These are phyloP conservation scores for Fusarium nanum DNA, from an alignment of 2,329 filamentous ascomycete species.

Conservation along the genomic window DNA sequence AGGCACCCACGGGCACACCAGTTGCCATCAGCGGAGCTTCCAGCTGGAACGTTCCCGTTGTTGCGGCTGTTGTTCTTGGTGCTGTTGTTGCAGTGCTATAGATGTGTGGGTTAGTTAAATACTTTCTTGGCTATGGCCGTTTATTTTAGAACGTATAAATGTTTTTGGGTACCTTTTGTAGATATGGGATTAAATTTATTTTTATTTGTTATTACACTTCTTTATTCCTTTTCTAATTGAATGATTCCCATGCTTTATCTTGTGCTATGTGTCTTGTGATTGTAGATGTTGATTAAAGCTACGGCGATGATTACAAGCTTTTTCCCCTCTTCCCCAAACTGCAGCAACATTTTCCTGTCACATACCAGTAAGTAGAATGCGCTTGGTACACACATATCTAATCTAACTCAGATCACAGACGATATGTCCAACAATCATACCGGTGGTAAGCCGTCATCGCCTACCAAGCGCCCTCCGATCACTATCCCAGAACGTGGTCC, in stretches of 20 bases:
- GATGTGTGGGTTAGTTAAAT: conserved; percentile 14
- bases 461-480: no score
- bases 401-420: no score
- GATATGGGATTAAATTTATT: conserved; percentile 14
- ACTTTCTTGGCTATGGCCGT: conserved; percentile 17
- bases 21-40: conserved; percentile 22
- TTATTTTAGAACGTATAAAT: conserved; percentile 21
- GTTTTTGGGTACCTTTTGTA: conserved; percentile 16
- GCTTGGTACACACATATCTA: no score
- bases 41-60: conserved; percentile 24
- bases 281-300: no score
- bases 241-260: background rate
- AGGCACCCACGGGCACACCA: conserved; percentile 9
- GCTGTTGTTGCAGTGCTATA: conserved; percentile 31
- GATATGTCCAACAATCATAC: no score
- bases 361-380: no score
- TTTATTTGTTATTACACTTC: conserved; percentile 4
- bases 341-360: no score
- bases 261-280: background rate
- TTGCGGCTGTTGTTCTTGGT: conserved; percentile 19
- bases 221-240: background rate
- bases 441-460: no score
- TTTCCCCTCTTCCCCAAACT: no score
- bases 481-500: no score
- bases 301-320: no score